Percentiles rank a stretch among this genome's conserved stretches.
These are phyloP conservation scores for Lachnum nothofagi DNA, from an alignment of 2,329 filamentous ascomycete genomes.

Conservation along the genomic window DNA sequence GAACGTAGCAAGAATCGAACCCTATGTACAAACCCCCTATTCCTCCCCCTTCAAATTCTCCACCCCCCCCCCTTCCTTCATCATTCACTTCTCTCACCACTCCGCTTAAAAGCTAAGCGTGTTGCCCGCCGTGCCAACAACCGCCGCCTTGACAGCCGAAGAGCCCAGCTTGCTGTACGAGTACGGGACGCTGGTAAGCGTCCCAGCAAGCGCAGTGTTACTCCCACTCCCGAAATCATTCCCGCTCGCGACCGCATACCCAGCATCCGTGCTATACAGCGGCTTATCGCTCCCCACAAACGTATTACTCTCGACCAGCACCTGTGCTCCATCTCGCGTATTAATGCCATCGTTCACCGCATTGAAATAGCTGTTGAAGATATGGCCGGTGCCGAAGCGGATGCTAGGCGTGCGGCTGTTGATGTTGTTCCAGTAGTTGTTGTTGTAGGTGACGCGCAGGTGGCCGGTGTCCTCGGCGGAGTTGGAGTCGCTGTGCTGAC, in stretches of 20 bases:
- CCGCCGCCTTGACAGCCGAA: conserved; percentile 40
- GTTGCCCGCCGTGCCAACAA: conserved; percentile 32
- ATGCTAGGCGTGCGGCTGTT: conserved; percentile 58
- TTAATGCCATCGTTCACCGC: conserved; percentile 49
- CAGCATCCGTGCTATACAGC: conserved; percentile 41
- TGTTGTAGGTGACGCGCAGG: conserved; percentile 58
- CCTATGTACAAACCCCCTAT: too few relatives aligned
- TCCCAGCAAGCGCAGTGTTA: conserved; percentile 47
- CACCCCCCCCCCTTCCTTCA: too few relatives aligned
- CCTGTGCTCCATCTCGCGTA: conserved; percentile 50
- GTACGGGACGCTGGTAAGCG: conserved; percentile 50
- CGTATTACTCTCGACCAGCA: conserved; percentile 51
- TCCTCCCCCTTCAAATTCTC: too few relatives aligned
- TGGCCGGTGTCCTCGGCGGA: conserved; percentile 53
- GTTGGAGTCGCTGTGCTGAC: conserved; percentile 58
- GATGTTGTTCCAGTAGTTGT: conserved; percentile 62
- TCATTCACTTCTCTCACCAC: too few relatives aligned
- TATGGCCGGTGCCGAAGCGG: conserved; percentile 62
- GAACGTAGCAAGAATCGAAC: too few relatives aligned
- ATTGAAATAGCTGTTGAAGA: conserved; percentile 50
- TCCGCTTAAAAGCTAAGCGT: conserved; percentile 31
- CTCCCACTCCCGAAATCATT: conserved; percentile 44
- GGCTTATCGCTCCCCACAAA: conserved; percentile 43
- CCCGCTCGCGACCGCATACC: conserved; percentile 40
- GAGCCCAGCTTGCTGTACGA: conserved; percentile 49